Conservation (phyloP, 129 eudicot species). For the Pittosporum tobira region DNA sequence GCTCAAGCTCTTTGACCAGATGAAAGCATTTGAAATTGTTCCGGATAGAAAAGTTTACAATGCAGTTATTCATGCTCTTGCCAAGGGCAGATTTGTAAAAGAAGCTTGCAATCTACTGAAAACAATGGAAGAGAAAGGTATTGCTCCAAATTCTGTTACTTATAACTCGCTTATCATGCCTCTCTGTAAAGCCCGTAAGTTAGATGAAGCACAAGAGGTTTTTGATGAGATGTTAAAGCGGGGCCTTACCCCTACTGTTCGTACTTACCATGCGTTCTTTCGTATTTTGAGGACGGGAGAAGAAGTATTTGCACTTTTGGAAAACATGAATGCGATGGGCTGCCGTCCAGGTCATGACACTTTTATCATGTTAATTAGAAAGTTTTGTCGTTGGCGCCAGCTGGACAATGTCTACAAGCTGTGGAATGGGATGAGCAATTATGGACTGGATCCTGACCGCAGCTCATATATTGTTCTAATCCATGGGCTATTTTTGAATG, state of each 20-base stretch:
- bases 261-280: constrained; percentile 76
- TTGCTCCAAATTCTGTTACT: constrained; percentile 48
- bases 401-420: constrained; percentile 51
- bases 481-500: constrained; percentile 79
- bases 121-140: constrained; percentile 59
- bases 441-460: constrained; percentile 68
- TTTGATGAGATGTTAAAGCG: constrained; percentile 62
- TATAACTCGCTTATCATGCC: constrained; percentile 79
- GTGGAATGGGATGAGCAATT: constrained; percentile 63
- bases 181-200: constrained; percentile 39
- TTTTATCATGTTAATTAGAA: constrained; percentile 62
- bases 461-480: constrained; percentile 64
- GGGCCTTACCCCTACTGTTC: constrained; percentile 48
- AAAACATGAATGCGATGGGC: constrained; percentile 44
- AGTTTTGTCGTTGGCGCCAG: constrained; percentile 71
- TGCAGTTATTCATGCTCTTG: constrained; percentile 68
- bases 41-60: constrained; percentile 78
- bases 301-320: constrained; percentile 53
- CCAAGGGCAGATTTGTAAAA: constrained; percentile 48
- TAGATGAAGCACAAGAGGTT: constrained; percentile 35
- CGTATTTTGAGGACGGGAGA: constrained; percentile 45
- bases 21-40: constrained; percentile 37
- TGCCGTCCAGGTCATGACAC: constrained; percentile 68
- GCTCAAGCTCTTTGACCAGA: constrained; percentile 46
- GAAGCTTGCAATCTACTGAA: constrained; percentile 54